Evolutionary conservation across 2,329 filamentous ascomycete genomes (phyloP), one percentile per base, ranked within the genome.

Genomic region (Fusarium coffeatum): DNA sequence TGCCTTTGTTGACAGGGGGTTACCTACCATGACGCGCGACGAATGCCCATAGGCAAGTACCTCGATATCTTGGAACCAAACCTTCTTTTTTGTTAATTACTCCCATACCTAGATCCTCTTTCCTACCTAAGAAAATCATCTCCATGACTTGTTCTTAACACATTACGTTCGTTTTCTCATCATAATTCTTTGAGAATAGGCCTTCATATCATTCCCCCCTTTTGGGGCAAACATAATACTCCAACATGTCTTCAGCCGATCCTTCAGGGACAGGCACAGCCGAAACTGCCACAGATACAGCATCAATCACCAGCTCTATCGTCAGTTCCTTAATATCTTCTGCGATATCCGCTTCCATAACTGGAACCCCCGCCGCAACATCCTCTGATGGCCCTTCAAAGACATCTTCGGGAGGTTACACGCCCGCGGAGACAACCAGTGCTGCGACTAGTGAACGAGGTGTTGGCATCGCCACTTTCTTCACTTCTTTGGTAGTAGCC

Each of bases 401-500:
- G 23, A 66, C 71, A 32, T 23, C 61, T 18, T 53, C 56, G 1
- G 53, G 66, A 1, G n/a, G 27, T 11, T 28, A 28, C 11, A 1
- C 4, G 27, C n/a, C n/a, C n/a, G 27, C 47, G 2, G 8, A 30
- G 15, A 64, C 40, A 13, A 59, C 40, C 13, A 66, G 50, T 22
- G 58, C 70, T 8, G 76, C 85, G 76, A 61, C 85, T 73, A 71
- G 85, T 77, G 76, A 83, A 79, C 76, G 85, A 78, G 80, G 80
- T 9, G 78, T 81, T 4, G 80, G 80, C 4, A 76, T 82, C 16
- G 68, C 78, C 42, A 79, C 69, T 49, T 93, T 93, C 71, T 74
- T 92, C 37, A 88, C 90, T 53, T 90, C 91, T 43, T 76, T 93
- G 68, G 85, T 83, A 37, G 86, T 88, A 51, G 89, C 89, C 76